Evolutionary conservation across 2,329 filamentous ascomycete genomes (phyloP).

Genomic region (Pestalotiopsis sp.): DNA sequence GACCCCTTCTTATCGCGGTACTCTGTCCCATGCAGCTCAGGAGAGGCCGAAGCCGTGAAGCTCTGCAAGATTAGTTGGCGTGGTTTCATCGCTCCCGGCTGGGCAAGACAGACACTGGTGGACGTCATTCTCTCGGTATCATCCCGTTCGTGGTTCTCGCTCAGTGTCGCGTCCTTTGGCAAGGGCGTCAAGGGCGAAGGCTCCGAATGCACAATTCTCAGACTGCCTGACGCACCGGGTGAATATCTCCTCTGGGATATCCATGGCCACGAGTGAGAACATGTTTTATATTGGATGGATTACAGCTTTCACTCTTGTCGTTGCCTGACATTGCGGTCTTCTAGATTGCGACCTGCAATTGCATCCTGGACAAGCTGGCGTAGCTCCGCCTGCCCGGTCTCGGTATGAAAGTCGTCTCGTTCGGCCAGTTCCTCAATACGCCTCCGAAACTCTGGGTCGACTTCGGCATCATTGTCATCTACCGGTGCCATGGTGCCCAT

Average conservation of each 20-base stretch:
- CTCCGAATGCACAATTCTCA: conserved; percentile 56
- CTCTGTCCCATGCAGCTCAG: conserved; percentile 48
- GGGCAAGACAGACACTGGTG: conserved; percentile 52
- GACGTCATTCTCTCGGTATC: conserved; percentile 45
- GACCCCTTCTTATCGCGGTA: conserved; percentile 75
- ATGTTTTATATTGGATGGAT: conserved; percentile 16
- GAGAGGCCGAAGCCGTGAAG: conserved; percentile 26
- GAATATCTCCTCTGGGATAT: conserved; percentile 67
- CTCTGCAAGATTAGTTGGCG: conserved; percentile 60
- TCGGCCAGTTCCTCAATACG: conserved; percentile 88
- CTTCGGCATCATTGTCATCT: conserved; percentile 61
- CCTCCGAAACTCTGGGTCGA: conserved; percentile 81
- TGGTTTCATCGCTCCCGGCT: conserved; percentile 57
- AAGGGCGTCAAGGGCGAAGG: conserved; percentile 45
- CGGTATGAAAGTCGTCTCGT: conserved; percentile 79
- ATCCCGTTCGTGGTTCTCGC: conserved; percentile 55
- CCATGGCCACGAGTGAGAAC: conserved; percentile 42
- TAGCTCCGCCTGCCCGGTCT: conserved; percentile 78
- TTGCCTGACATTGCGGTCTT: conserved; percentile 65
- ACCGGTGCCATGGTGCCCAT: conserved; percentile 72
- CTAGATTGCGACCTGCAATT: conserved; percentile 66
- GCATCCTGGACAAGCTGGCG: conserved; percentile 81
- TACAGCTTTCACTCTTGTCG: conserved; percentile 54
- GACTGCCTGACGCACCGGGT: conserved; percentile 47
- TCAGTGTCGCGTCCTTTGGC: conserved; percentile 55